Conservation (phyloP, 768 basidiomycete genomes). For the Tricholoma matsutake region DNA sequence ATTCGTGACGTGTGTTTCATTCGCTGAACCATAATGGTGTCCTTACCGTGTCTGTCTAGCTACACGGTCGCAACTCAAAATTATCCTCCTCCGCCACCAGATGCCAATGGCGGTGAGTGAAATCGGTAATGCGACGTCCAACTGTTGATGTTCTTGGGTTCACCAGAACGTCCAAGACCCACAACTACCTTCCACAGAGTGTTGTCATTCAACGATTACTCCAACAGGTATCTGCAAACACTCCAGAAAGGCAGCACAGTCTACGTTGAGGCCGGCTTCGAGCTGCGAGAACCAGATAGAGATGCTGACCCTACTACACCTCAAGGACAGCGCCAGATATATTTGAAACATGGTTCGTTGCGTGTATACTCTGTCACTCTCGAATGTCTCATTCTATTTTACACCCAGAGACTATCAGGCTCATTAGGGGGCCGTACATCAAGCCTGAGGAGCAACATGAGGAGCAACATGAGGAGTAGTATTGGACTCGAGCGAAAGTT, state of each 20-base stretch:
- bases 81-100: conserved; percentile 52
- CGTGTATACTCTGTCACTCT: background rate
- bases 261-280: conserved; percentile 77
- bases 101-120: conserved; percentile 57
- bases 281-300: conserved; percentile 69
- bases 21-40: background rate
- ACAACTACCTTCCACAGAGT: conserved; percentile 75
- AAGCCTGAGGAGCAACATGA: conserved; percentile 16
- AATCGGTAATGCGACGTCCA: background rate
- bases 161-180: conserved; percentile 47
- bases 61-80: conserved; percentile 78
- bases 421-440: conserved; percentile 32
- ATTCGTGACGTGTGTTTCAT: conserved; percentile 61
- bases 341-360: conserved; percentile 70
- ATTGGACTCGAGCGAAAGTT: no score
- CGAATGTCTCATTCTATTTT: conserved; percentile 4
- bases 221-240: conserved; percentile 63
- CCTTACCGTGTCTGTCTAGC: conserved; percentile 33
- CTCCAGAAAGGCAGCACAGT: conserved; percentile 72
- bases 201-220: conserved; percentile 61
- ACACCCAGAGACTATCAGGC: conserved; percentile 49
- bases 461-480: background rate
- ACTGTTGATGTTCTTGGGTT: conserved; percentile 1
- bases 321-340: conserved; percentile 77
- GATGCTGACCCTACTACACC: conserved; percentile 64